phyloP scores from a whole-genome alignment of 1,284 basidiomycete genomes.

The Paramarasmius palmivorus region DNA sequence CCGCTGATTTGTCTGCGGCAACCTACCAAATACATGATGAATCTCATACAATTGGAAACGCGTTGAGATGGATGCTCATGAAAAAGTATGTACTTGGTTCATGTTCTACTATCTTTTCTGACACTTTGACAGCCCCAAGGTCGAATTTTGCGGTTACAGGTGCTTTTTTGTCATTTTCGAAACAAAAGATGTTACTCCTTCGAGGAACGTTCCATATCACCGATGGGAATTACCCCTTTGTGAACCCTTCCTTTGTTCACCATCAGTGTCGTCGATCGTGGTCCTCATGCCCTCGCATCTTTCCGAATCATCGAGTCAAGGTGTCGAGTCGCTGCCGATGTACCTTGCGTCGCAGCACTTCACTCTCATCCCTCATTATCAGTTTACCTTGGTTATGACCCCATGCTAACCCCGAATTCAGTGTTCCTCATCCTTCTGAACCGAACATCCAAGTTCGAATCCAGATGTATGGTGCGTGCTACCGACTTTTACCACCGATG shows the following conservation, averaged over 20 bases:
- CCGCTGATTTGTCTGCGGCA: slow-evolving; percentile 83
- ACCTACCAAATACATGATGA: slow-evolving; percentile 94
- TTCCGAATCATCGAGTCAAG: too few relatives aligned
- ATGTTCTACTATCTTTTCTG: background rate
- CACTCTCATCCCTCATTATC: slow-evolving; percentile 1
- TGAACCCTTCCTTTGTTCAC: slow-evolving; percentile 4
- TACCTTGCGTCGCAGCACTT: background rate
- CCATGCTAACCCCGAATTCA: too few relatives aligned
- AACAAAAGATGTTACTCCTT: too few relatives aligned
- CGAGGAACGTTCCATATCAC: too few relatives aligned
- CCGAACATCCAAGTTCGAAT: slow-evolving; percentile 94
- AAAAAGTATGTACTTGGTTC: slow-evolving; percentile 75
- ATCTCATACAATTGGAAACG: slow-evolving; percentile 94
- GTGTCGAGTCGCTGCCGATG: too few relatives aligned
- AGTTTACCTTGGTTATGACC: too few relatives aligned
- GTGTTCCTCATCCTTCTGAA: slow-evolving; percentile 37
- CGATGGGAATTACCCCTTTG: too few relatives aligned
- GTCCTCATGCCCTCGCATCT: too few relatives aligned
- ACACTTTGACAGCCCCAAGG: slow-evolving; percentile 74
- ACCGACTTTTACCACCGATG: too few relatives aligned
- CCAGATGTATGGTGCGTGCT: slow-evolving; percentile 94
- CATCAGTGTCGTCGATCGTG: background rate
- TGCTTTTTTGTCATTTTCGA: slow-evolving; percentile 33
- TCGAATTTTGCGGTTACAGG: slow-evolving; percentile 99
- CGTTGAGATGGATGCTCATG: slow-evolving; percentile 97